These are phyloP conservation scores for Mycena sp. DNA, from an alignment of 1,284 basidiomycete genomes.

Conservation along the genomic window DNA sequence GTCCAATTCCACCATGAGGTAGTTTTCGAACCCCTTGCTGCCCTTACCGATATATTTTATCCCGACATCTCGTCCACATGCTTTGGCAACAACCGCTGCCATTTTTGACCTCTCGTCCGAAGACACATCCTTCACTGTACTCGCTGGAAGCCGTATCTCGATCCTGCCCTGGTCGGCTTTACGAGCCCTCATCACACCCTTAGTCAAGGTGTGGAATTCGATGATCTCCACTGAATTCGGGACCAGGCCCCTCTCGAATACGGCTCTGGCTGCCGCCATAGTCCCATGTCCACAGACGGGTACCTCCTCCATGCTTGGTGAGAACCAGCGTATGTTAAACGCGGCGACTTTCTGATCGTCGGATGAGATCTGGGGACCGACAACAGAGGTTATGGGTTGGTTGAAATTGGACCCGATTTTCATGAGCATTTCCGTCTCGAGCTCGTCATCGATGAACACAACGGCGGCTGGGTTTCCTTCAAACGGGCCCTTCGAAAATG, in stretches of 20 bases:
- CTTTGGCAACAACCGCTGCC: conserved; percentile 44
- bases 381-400: conserved; percentile 26
- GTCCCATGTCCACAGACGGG: conserved; percentile 62
- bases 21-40: conserved; percentile 42
- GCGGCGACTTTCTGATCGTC: conserved; percentile 36
- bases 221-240: conserved; percentile 41
- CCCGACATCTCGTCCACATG: conserved; percentile 48
- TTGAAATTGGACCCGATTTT: conserved; percentile 27
- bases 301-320: conserved; percentile 41
- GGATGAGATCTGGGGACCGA: conserved; percentile 25
- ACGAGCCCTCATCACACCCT: conserved; percentile 37
- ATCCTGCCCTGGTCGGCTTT: conserved; percentile 45
- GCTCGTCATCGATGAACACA: conserved; percentile 22
- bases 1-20: conserved; percentile 54
- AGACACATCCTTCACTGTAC: conserved; percentile 39
- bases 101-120: conserved; percentile 39
- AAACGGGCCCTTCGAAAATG: conserved; percentile 25
- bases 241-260: conserved; percentile 48
- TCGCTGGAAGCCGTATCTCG: conserved; percentile 53
- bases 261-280: conserved; percentile 52
- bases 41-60: conserved; percentile 51
- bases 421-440: conserved; percentile 16
- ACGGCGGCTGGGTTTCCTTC: conserved; percentile 31
- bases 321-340: conserved; percentile 54
- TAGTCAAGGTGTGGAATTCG: conserved; percentile 45